Base-by-base conservation (phyloP, 2,329 filamentous ascomycete species). In the Aspergillus eucalypticola region DNA sequence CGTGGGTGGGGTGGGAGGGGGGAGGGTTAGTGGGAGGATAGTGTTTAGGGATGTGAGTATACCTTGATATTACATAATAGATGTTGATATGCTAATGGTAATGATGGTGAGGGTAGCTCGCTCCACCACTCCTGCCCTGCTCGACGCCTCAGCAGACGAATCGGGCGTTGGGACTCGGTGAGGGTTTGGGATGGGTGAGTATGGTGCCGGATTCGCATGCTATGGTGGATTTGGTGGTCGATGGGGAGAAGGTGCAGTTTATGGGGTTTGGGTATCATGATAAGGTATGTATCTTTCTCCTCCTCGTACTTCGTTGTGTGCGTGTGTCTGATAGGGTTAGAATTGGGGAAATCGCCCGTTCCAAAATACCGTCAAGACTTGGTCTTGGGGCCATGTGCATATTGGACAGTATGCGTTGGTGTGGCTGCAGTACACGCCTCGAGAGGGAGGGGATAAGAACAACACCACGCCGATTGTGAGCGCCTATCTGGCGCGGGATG, bases 301-400 rank as follows among this genome's bases (percentile, higher is more conserved):
- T n/a, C n/a, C n/a, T n/a, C n/a, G n/a, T n/a, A n/a, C n/a, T n/a
- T n/a, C n/a, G n/a, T n/a, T n/a, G n/a, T n/a, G n/a, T n/a, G n/a
- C n/a, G n/a, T n/a, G n/a, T n/a, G n/a, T 21, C 19, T 29, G 46
- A 23, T 7, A 15, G 19, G 3, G 3, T 41, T 27, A 79, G 77
- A 81, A 81, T 63, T 82, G 79, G 79, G 73, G 74, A 4, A 69
- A 76, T 59, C 60, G 61, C 27, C 73, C 77, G 1, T 78, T 81
- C 56, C 29, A 52, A 2, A 19, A 21, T 2, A 35, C 4, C 11
- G 51, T 55, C 3, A 55, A 51, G 29, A 48, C 50, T 2, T 58
- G 78, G 75, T 79, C 80, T 65, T 81, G 78, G 77, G 79, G 81
- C n/a, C 80, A 81, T 58, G 78, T 69, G 3, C 70, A 69, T 21